Evolutionary conservation across 2,329 filamentous ascomycete genomes (phyloP).

Genomic region (Talaromyces sp.): DNA sequence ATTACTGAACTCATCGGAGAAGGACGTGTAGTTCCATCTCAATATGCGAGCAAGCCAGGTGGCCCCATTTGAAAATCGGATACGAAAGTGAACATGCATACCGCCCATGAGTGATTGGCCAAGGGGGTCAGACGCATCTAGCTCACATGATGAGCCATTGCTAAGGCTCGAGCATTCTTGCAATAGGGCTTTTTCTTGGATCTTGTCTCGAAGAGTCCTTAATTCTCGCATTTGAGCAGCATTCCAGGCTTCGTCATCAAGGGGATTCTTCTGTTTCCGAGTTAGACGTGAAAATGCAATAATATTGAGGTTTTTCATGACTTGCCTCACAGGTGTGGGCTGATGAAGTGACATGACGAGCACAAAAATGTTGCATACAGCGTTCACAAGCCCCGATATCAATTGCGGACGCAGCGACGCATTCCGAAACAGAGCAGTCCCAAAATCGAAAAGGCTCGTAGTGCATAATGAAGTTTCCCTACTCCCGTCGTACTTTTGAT

Average conservation of each 20-base stretch:
- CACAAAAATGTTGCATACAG: conserved; percentile 7
- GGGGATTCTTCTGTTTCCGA: conserved; percentile 2
- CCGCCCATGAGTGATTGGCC: conserved; percentile 6
- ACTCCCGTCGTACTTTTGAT: too few species aligned
- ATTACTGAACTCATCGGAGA: conserved; percentile 7
- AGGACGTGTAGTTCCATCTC: conserved; percentile 3
- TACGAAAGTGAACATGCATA: conserved; percentile 10
- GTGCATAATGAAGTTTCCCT: too few species aligned
- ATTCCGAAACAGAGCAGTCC: conserved; percentile 1
- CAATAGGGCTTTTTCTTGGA: conserved; percentile 5
- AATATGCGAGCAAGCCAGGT: conserved; percentile 8
- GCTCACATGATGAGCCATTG: conserved; percentile 4
- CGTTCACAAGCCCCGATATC: conserved; percentile 8
- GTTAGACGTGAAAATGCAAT: background rate
- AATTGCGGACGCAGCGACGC: conserved; percentile 3
- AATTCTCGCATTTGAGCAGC: conserved; percentile 4
- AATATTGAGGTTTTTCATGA: background rate
- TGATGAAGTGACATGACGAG: conserved; percentile 4
- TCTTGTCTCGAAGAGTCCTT: background rate
- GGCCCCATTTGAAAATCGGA: conserved; percentile 5
- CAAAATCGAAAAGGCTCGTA: conserved; percentile 9
- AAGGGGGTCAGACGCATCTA: conserved; percentile 8
- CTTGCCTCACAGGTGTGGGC: conserved; percentile 5
- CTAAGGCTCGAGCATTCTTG: conserved; percentile 1
- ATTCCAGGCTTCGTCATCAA: conserved; percentile 5